phyloP scores from a whole-genome alignment of 2,329 filamentous ascomycete genomes.

The Colletotrichum sp. region DNA sequence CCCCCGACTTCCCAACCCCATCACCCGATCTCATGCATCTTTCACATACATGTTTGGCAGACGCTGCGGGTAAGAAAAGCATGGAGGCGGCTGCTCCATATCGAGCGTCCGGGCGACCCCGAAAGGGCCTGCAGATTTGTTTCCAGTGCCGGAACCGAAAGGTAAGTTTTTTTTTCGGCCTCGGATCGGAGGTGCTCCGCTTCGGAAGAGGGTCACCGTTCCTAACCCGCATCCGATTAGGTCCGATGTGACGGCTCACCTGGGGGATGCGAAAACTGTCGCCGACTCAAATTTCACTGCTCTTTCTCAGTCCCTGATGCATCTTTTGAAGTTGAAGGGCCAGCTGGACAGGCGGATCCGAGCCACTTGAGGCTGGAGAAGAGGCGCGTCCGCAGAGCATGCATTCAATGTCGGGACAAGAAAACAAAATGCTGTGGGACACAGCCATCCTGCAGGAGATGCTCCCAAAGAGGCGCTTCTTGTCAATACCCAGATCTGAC shows the following conservation, averaged over 20 bases:
- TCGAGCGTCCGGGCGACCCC: constrained; percentile 6
- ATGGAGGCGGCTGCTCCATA: constrained; percentile 5
- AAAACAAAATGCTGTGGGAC: constrained; percentile 18
- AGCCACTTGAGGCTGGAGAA: constrained; percentile 13
- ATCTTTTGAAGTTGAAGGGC: neutral
- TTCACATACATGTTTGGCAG: neutral
- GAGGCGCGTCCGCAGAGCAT: constrained; percentile 12
- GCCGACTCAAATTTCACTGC: constrained; percentile 14
- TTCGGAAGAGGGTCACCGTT: neutral
- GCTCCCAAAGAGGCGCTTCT: neutral
- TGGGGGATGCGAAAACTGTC: constrained; percentile 15
- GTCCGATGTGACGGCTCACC: constrained; percentile 14
- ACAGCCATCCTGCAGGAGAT: constrained; percentile 3
- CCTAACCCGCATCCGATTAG: constrained; percentile 1
- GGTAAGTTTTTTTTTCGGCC: neutral
- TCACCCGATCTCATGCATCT: constrained; percentile 4
- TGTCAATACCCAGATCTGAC: constrained; percentile 7
- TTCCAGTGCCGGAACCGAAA: constrained; percentile 21
- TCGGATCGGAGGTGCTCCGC: neutral
- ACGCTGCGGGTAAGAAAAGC: neutral
- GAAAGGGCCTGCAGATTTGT: constrained; percentile 16
- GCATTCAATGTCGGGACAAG: constrained; percentile 8
- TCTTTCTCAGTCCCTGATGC: neutral
- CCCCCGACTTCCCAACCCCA: constrained; percentile 8
- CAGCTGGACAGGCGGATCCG: neutral